Evolutionary conservation across 768 basidiomycete species (phyloP).

Genomic region (Podaxis sp.): DNA sequence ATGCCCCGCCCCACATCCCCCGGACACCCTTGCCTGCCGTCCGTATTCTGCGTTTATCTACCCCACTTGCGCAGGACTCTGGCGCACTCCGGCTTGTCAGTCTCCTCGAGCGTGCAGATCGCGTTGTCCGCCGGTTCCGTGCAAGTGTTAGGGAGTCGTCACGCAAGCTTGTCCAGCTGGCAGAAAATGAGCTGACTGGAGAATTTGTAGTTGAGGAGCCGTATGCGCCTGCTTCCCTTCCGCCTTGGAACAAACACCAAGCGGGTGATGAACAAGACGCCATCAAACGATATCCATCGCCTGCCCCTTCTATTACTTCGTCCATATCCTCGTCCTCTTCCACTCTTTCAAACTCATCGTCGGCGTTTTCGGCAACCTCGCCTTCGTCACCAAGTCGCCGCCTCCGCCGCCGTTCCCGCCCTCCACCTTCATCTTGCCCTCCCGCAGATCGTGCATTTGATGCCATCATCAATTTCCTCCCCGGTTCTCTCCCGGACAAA

Average conservation of each 20-base stretch:
- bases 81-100: conserved; percentile 37
- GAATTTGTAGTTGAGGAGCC: conserved; percentile 27
- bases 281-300: not conserved
- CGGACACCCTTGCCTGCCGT: conserved; percentile 17
- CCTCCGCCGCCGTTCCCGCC: not conserved
- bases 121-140: conserved; percentile 22
- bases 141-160: not conserved
- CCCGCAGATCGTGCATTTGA: conserved; percentile 25
- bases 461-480: conserved; percentile 42
- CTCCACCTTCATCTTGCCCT: not conserved
- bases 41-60: conserved; percentile 29
- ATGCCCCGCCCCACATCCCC: conserved; percentile 18
- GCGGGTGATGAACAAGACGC: not conserved
- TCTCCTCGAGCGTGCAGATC: conserved; percentile 36
- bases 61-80: conserved; percentile 29
- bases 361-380: not conserved
- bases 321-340: not conserved
- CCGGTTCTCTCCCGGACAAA: conserved; percentile 32
- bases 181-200: conserved; percentile 26
- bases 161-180: conserved; percentile 25
- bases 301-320: conserved; percentile 6
- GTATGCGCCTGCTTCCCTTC: conserved; percentile 9
- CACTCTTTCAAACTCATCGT: not conserved
- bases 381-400: not conserved
- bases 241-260: not conserved